Conservation (phyloP, 176 grass and related monocot species). For the Phoenix dactylifera region DNA sequence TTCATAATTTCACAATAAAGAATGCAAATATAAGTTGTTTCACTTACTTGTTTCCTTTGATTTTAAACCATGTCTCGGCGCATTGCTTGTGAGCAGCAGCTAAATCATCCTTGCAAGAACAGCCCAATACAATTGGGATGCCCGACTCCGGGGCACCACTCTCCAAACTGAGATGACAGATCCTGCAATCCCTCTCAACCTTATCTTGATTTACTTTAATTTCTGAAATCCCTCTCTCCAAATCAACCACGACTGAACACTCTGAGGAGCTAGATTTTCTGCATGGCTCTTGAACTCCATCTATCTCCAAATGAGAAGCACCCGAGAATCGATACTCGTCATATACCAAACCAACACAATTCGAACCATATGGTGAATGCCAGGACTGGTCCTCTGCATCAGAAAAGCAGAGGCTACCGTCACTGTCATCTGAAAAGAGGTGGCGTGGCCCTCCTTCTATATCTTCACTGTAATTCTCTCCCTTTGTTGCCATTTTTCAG, state of each 20-base stretch:
- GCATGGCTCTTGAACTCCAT: constrained; percentile 14
- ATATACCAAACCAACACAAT: constrained; percentile 24
- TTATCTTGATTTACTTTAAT: constrained; percentile 52
- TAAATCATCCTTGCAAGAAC: constrained; percentile 94
- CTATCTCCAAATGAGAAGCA: constrained; percentile 7
- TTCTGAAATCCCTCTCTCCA: constrained; percentile 58
- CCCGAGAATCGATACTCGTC: constrained; percentile 1
- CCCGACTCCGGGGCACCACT: constrained; percentile 49
- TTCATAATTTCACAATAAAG: too few species aligned
- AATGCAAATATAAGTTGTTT: too few species aligned
- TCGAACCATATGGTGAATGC: constrained; percentile 45
- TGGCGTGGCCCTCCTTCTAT: constrained; percentile 19
- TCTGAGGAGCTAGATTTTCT: constrained; percentile 75
- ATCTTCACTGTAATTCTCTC: constrained; percentile 17
- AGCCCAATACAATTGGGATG: constrained; percentile 69
- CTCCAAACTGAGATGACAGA: constrained; percentile 90
- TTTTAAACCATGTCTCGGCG: constrained; percentile 99
- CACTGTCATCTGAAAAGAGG: constrained; percentile 20
- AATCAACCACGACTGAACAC: constrained; percentile 58
- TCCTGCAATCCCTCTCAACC: constrained; percentile 74
- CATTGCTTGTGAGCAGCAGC: constrained; percentile 85
- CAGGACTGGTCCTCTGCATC: constrained; percentile 63
- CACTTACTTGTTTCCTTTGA: constrained; percentile 96
- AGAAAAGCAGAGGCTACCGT: constrained; percentile 57
- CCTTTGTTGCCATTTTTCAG: constrained; percentile 19